These are phyloP conservation scores for Inosperma sp. DNA, from an alignment of 768 basidiomycete genomes.

Conservation along the genomic window DNA sequence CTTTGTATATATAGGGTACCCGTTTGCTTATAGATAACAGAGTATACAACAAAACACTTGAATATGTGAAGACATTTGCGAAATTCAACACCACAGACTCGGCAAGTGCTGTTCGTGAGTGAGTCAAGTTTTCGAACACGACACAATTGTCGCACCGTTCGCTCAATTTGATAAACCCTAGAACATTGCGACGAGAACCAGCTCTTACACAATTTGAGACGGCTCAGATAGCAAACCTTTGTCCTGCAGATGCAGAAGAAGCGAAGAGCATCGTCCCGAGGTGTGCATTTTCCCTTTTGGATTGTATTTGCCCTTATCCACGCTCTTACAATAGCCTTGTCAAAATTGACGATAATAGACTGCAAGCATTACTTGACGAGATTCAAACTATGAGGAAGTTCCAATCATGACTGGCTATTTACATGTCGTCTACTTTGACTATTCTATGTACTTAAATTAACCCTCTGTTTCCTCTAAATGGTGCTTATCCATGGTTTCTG, in stretches of 20 bases:
- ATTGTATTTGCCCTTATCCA: neutral
- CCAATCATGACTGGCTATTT: constrained; percentile 53
- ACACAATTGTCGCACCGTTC: neutral
- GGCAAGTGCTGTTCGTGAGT: constrained; percentile 86
- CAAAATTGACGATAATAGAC: constrained; percentile 81
- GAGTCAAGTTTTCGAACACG: constrained; percentile 25
- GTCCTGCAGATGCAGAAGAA: constrained; percentile 84
- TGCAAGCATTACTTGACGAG: constrained; percentile 79
- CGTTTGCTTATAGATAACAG: constrained; percentile 34
- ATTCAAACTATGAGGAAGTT: constrained; percentile 90
- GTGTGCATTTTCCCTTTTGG: constrained; percentile 32
- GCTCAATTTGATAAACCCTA: constrained; percentile 24
- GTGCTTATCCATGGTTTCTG: constrained; percentile 38
- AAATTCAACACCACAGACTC: constrained; percentile 86
- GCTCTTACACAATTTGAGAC: constrained; percentile 86
- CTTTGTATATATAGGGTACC: neutral
- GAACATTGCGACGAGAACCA: constrained; percentile 74
- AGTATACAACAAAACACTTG: constrained; percentile 89
- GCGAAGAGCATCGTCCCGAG: constrained; percentile 90
- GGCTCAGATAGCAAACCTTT: constrained; percentile 88
- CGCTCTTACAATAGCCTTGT: constrained; percentile 51
- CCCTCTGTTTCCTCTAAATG: constrained; percentile 53
- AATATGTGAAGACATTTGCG: constrained; percentile 88
- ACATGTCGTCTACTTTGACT: neutral
- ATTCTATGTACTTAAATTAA: constrained; percentile 26